Percentiles rank a stretch among this genome's conserved stretches.
phyloP scores from a whole-genome alignment of 129 eudicot species.

The Chrysanthemum lavandulifolium region DNA sequence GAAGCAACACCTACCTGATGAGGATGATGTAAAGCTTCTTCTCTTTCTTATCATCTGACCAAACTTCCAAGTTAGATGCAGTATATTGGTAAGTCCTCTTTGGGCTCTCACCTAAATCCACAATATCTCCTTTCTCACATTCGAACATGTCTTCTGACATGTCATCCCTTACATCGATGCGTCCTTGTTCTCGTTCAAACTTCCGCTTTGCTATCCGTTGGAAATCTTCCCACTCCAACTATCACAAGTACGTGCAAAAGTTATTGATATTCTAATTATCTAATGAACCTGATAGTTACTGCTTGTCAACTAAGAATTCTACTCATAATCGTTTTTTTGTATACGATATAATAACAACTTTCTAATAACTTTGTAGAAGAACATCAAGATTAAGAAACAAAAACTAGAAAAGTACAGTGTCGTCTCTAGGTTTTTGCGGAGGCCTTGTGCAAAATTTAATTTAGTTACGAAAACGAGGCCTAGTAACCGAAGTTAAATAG shows the following conservation, averaged over 20 bases:
- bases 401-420: background rate
- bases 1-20: conserved; percentile 70
- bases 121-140: conserved; percentile 77
- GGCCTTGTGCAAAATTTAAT: no score
- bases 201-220: conserved; percentile 61
- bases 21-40: conserved; percentile 84
- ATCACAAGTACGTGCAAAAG: background rate
- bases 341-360: background rate
- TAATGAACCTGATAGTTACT: background rate
- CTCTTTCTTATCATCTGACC: conserved; percentile 80
- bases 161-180: conserved; percentile 79
- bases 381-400: background rate
- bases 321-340: background rate
- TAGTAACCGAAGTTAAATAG: no score
- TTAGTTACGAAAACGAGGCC: no score
- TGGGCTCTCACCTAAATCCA: conserved; percentile 64
- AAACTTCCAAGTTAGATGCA: conserved; percentile 53
- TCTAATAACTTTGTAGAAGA: no score
- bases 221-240: conserved; percentile 88
- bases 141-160: conserved; percentile 93
- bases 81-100: conserved; percentile 51
- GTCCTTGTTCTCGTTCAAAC: conserved; percentile 81
- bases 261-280: background rate
- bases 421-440: no score
- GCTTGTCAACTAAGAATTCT: background rate